These are phyloP conservation scores for Acer yangbiense DNA, from an alignment of 345 rosid genomes.

Conservation along the genomic window DNA sequence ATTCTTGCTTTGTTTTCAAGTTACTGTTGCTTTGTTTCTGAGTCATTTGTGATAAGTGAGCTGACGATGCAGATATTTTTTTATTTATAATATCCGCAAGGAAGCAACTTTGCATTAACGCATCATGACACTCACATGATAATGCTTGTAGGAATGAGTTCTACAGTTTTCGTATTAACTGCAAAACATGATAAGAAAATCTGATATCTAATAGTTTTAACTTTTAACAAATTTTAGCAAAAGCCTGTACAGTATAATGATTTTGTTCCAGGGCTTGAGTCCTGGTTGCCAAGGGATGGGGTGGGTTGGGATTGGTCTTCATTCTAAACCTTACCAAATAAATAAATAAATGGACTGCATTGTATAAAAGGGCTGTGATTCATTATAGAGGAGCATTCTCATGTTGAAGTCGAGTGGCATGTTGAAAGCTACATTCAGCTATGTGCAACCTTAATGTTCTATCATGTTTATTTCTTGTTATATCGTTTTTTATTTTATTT, in stretches of 20 bases:
- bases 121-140: no score
- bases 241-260: background rate
- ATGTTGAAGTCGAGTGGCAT: background rate
- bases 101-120: background rate
- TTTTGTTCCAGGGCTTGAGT: background rate
- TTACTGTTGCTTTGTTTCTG: background rate
- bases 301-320: background rate
- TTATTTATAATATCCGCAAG: background rate
- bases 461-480: background rate
- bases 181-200: background rate
- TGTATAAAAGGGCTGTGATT: background rate
- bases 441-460: background rate
- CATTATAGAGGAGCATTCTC: background rate
- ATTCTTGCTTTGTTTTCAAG: constrained; percentile 9
- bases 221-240: background rate
- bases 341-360: background rate
- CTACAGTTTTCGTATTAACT: background rate
- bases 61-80: background rate
- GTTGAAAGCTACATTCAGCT: background rate
- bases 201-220: background rate
- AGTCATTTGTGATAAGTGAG: background rate
- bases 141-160: constrained; percentile 7
- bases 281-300: background rate
- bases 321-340: background rate
- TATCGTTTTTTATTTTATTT: no score